phyloP scores from a whole-genome alignment of 768 basidiomycete species.

The Mycena galericulata region DNA sequence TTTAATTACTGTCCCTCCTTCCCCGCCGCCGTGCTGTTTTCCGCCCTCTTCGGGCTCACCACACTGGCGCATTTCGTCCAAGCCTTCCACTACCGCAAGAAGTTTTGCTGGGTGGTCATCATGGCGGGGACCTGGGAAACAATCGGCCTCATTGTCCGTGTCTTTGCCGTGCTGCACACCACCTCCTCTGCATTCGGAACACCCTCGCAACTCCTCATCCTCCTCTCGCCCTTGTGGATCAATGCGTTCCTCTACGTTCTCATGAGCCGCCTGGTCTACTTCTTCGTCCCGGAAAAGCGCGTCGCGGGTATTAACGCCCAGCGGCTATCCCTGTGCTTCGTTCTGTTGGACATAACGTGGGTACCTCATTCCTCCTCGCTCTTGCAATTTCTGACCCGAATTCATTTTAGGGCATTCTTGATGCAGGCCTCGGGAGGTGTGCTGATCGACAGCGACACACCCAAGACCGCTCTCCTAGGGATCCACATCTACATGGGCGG shows the following conservation, averaged over 20 bases:
- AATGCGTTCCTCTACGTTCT: conserved; percentile 41
- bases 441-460: conserved; percentile 19
- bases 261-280: conserved; percentile 34
- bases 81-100: conserved; percentile 34
- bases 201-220: conserved; percentile 35
- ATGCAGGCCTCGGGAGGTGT: conserved; percentile 35
- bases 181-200: background rate
- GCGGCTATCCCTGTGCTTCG: conserved; percentile 30
- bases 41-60: conserved; percentile 34
- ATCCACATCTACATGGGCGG: conserved; percentile 41
- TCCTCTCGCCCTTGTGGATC: conserved; percentile 40
- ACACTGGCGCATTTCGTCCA: conserved; percentile 32
- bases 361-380: background rate
- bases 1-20: conserved; percentile 36
- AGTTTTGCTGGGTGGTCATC: conserved; percentile 40
- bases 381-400: background rate
- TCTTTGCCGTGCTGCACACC: conserved; percentile 24
- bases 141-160: conserved; percentile 31
- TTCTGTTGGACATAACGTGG: conserved; percentile 35
- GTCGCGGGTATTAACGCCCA: conserved; percentile 29
- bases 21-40: conserved; percentile 33
- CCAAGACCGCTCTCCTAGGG: conserved; percentile 4
- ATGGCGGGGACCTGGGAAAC: conserved; percentile 39
- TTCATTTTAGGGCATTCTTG: conserved; percentile 17
- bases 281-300: conserved; percentile 35